These are phyloP conservation scores for Chenopodium quinoa DNA, from an alignment of 148 eudicot genomes.

Conservation along the genomic window DNA sequence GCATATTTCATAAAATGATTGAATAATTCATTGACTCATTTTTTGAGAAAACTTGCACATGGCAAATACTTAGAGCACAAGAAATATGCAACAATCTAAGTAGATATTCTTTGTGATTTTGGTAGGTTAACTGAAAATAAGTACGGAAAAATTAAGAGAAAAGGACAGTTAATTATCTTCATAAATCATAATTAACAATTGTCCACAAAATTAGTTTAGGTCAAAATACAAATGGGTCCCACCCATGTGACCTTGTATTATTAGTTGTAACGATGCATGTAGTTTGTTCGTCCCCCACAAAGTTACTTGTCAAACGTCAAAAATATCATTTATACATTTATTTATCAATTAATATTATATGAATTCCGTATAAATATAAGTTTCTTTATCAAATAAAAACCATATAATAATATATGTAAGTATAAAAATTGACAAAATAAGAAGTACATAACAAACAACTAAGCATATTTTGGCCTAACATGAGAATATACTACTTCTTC, in stretches of 20 bases:
- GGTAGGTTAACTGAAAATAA: background rate
- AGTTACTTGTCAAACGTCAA: slow-evolving; percentile 1
- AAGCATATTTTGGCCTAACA: background rate
- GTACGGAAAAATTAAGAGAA: background rate
- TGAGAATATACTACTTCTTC: background rate
- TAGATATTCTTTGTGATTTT: background rate
- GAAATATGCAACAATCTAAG: background rate
- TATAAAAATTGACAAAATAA: too few relatives aligned
- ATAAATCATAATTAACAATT: too few relatives aligned
- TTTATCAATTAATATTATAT: too few relatives aligned
- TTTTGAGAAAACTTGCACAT: background rate
- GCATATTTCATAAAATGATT: too few relatives aligned
- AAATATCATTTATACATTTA: background rate
- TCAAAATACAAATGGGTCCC: background rate
- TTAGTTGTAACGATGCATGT: background rate
- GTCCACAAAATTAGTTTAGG: background rate
- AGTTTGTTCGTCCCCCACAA: slow-evolving; percentile 4
- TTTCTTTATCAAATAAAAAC: background rate
- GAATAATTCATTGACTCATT: too few relatives aligned
- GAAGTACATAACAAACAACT: background rate
- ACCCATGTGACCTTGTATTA: slow-evolving; percentile 12
- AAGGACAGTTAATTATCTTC: background rate
- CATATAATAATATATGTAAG: background rate
- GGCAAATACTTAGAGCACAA: background rate
- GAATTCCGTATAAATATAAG: background rate